These are phyloP conservation scores for Pichia sp. DNA, from an alignment of 1,139 yeast genomes.

Conservation along the genomic window DNA sequence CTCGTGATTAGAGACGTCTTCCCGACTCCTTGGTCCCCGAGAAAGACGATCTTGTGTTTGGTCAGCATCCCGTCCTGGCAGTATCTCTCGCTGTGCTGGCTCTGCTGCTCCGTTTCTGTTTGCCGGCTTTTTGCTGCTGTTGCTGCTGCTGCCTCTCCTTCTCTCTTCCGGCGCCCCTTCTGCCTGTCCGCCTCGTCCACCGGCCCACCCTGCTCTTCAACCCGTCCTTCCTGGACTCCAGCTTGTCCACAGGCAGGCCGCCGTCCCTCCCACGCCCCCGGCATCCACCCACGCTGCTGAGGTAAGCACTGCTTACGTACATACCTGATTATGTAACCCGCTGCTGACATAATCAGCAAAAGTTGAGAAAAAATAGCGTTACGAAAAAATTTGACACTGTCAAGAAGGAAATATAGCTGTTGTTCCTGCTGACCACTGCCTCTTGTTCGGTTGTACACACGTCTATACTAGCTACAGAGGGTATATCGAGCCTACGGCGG, in stretches of 20 bases:
- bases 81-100: not conserved
- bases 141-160: not conserved
- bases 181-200: not conserved
- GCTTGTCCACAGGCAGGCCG: too few relatives aligned
- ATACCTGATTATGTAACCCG: too few relatives aligned
- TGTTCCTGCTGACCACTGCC: not conserved
- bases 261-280: too few relatives aligned
- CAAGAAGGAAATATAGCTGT: not conserved
- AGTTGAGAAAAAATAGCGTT: too few relatives aligned
- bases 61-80: constrained; percentile 38
- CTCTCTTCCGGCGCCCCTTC: not conserved
- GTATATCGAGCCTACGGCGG: not conserved
- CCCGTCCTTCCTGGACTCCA: too few relatives aligned
- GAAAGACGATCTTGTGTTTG: constrained; percentile 84
- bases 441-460: too few relatives aligned
- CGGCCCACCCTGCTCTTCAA: too few relatives aligned
- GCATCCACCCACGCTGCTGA: not conserved
- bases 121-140: not conserved
- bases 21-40: constrained; percentile 98
- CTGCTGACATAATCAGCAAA: too few relatives aligned
- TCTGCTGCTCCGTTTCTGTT: not conserved
- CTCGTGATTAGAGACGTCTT: constrained; percentile 92
- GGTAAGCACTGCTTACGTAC: not conserved
- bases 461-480: not conserved
- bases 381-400: not conserved